Conservation (phyloP, 139 green algal species). For the Chlorella sorokiniana region DNA sequence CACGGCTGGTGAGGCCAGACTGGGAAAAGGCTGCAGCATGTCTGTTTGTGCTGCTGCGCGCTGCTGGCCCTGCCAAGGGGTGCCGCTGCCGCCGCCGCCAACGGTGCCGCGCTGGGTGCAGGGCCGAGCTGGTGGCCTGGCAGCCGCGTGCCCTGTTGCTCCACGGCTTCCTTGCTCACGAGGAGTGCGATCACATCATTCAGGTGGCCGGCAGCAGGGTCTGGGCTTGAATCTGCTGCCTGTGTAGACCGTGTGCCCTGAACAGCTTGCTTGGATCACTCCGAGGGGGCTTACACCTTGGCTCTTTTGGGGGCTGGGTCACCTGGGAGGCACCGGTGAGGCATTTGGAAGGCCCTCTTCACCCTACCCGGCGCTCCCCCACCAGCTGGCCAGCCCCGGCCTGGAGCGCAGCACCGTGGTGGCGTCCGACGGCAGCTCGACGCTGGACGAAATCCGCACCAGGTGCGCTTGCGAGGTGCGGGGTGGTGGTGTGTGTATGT, state of each 20-base stretch:
- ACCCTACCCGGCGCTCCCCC: neutral
- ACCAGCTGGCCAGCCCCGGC: slow-evolving; percentile 16
- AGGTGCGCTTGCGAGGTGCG: neutral
- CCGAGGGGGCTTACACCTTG: no score
- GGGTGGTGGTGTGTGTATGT: neutral
- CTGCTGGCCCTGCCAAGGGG: neutral
- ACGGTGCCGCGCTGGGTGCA: neutral
- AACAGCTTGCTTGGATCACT: no score
- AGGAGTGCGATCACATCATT: slow-evolving; percentile 59
- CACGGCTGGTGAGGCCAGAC: slow-evolving; percentile 2
- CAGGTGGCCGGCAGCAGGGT: neutral
- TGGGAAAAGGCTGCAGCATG: neutral
- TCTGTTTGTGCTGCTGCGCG: neutral
- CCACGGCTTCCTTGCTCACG: slow-evolving; percentile 53
- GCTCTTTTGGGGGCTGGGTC: neutral
- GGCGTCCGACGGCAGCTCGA: neutral
- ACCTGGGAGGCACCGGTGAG: neutral
- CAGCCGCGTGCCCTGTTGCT: slow-evolving; percentile 46
- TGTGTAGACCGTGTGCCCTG: no score
- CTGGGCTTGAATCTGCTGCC: neutral
- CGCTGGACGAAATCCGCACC: slow-evolving; percentile 10
- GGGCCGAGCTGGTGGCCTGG: slow-evolving; percentile 50
- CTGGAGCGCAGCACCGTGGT: slow-evolving; percentile 57
- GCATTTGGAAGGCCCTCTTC: neutral
- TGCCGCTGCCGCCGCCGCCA: neutral